These are phyloP conservation scores for Solanum chacoense DNA, from an alignment of 305 asterid genomes.

Conservation along the genomic window DNA sequence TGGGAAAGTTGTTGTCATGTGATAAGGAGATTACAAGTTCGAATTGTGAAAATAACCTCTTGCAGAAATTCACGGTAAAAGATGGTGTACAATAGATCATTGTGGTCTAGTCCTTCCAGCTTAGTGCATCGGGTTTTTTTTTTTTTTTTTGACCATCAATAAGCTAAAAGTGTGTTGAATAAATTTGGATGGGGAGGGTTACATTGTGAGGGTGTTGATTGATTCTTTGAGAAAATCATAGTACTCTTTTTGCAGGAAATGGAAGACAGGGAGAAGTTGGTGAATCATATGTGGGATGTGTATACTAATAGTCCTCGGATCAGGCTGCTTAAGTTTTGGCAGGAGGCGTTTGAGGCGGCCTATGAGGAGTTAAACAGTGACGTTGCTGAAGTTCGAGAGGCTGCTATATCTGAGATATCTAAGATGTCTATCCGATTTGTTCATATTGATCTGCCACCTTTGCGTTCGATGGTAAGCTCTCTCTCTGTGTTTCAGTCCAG, in stretches of 20 bases:
- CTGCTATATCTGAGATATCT: slow-evolving; percentile 61
- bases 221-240: not conserved
- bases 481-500: not conserved
- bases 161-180: not conserved
- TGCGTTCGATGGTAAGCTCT: slow-evolving; percentile 45
- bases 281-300: slow-evolving; percentile 81
- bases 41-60: not conserved
- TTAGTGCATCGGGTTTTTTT: not conserved
- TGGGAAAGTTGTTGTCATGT: not conserved
- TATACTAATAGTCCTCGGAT: slow-evolving; percentile 43
- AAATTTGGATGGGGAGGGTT: not conserved
- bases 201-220: not conserved
- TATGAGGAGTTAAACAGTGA: slow-evolving; percentile 57
- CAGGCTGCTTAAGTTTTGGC: slow-evolving; percentile 61
- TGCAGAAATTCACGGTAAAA: not conserved
- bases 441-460: slow-evolving; percentile 38
- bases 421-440: slow-evolving; percentile 53
- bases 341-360: slow-evolving; percentile 69
- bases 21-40: not conserved
- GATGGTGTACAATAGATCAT: not conserved
- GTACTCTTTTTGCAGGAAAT: slow-evolving; percentile 35
- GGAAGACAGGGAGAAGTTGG: slow-evolving; percentile 79
- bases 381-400: slow-evolving; percentile 38
- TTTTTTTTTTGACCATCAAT: not conserved
- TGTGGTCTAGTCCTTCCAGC: not conserved